Evolutionary conservation across 192 early-diverging fungal species (phyloP).

Genomic region (Spizellomyces punctatus): DNA sequence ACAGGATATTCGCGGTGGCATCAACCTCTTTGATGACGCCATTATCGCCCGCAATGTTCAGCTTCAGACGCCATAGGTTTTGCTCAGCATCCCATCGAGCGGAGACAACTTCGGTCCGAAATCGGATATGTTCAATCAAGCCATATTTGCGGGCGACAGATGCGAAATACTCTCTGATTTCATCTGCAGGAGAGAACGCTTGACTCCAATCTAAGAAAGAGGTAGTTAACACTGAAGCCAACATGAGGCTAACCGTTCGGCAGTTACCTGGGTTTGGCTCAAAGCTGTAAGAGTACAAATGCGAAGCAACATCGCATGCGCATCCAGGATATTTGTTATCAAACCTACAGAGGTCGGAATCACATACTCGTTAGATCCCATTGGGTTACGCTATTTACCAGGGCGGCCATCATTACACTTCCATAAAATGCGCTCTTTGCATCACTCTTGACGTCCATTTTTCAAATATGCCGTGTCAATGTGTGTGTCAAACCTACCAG

Average conservation of each 20-base stretch:
- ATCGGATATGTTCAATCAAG: slow-evolving; percentile 43
- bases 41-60: slow-evolving; percentile 27
- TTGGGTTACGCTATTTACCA: background rate
- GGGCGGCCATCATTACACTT: too few relatives aligned
- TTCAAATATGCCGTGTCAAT: background rate
- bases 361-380: background rate
- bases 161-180: slow-evolving; percentile 49
- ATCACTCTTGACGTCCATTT: background rate
- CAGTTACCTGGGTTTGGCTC: slow-evolving; percentile 48
- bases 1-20: slow-evolving; percentile 39
- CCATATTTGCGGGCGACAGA: slow-evolving; percentile 41
- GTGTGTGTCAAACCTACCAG: slow-evolving; percentile 34
- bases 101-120: slow-evolving; percentile 45
- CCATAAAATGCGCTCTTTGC: background rate
- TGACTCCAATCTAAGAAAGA: slow-evolving; percentile 43
- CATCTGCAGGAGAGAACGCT: slow-evolving; percentile 38
- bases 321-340: slow-evolving; percentile 48
- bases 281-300: slow-evolving; percentile 52
- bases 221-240: slow-evolving; percentile 18
- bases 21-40: slow-evolving; percentile 10
- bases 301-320: slow-evolving; percentile 55
- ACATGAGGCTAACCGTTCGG: background rate
- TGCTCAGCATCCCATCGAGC: slow-evolving; percentile 25
- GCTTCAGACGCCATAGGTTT: slow-evolving; percentile 14
- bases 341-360: slow-evolving; percentile 13